A percentile compares a stretch with the other conserved stretches of the same genome.
Conservation (phyloP, 257 asterid genomes). For the Solanum bukasovii region DNA sequence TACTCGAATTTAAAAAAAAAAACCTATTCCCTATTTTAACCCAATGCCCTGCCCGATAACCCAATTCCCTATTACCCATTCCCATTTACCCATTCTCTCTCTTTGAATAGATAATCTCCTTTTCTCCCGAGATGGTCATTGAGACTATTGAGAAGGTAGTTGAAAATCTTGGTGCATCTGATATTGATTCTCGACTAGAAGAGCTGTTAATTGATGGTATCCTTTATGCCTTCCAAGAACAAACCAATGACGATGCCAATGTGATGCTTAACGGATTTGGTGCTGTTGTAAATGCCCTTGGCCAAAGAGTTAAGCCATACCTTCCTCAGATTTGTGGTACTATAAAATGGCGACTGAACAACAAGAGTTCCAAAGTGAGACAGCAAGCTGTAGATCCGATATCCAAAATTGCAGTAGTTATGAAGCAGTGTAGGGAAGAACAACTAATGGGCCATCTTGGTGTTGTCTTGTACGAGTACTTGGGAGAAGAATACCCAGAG, state of each 20-base stretch:
- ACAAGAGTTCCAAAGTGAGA: slow-evolving; percentile 87
- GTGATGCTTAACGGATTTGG: slow-evolving; percentile 94
- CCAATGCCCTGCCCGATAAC: too few species aligned
- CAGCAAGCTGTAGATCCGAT: slow-evolving; percentile 90
- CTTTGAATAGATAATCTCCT: too few species aligned
- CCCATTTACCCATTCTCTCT: too few species aligned
- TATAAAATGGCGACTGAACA: slow-evolving; percentile 83
- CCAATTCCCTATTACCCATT: too few species aligned
- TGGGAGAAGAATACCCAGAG: slow-evolving; percentile 91
- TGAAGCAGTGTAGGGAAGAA: slow-evolving; percentile 88
- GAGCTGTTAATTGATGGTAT: slow-evolving; percentile 80
- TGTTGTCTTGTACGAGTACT: slow-evolving; percentile 71
- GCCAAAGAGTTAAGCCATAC: slow-evolving; percentile 75
- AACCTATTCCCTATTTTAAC: too few species aligned
- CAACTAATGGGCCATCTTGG: slow-evolving; percentile 93
- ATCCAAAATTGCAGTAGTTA: slow-evolving; percentile 82
- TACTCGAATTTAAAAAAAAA: too few species aligned
- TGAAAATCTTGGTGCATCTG: slow-evolving; percentile 76
- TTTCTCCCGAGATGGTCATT: slow-evolving; percentile 49
- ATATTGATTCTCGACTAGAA: slow-evolving; percentile 76
- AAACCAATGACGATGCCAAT: slow-evolving; percentile 85
- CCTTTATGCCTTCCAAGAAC: slow-evolving; percentile 85
- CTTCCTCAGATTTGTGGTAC: slow-evolving; percentile 96
- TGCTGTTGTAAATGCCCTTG: slow-evolving; percentile 87
- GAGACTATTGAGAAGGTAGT: slow-evolving; percentile 94